phyloP scores from a whole-genome alignment of 2,329 filamentous ascomycete genomes.

The Xylariaceae sp. region DNA sequence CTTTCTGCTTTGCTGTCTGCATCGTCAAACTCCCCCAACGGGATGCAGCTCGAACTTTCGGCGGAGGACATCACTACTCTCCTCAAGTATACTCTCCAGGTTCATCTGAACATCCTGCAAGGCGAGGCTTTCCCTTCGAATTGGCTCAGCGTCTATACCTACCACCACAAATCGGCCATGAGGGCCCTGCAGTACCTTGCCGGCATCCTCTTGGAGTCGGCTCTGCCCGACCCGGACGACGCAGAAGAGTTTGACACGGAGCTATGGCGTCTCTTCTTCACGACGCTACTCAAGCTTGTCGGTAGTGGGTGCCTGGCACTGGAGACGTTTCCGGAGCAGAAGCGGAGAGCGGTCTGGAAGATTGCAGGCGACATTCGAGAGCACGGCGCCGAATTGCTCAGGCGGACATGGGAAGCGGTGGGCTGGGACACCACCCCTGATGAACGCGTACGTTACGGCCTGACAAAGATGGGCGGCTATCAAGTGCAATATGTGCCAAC shows the following conservation, averaged over 20 bases:
- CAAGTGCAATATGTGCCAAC: conserved; percentile 97
- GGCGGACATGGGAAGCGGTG: conserved; percentile 87
- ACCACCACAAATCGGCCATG: conserved; percentile 87
- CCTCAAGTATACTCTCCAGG: conserved; percentile 71
- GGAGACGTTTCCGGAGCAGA: conserved; percentile 96
- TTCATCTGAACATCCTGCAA: conserved; percentile 82
- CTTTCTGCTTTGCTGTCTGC: conserved; percentile 82
- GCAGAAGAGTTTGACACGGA: conserved; percentile 89
- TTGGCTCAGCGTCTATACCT: conserved; percentile 92
- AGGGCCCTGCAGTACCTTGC: conserved; percentile 77
- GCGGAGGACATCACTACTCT: conserved; percentile 71
- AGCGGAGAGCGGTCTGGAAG: conserved; percentile 94
- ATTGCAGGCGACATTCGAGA: conserved; percentile 95
- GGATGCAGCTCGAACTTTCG: conserved; percentile 69
- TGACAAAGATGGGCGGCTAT: conserved; percentile 86
- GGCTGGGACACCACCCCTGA: conserved; percentile 89
- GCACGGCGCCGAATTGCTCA: conserved; percentile 78
- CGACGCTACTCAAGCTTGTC: conserved; percentile 80
- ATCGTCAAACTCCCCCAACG: conserved; percentile 66
- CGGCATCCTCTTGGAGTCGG: conserved; percentile 71
- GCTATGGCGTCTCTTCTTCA: conserved; percentile 90
- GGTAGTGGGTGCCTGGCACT: conserved; percentile 83
- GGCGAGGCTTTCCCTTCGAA: conserved; percentile 83
- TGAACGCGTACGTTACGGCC: conserved; percentile 69
- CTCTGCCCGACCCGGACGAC: conserved; percentile 84